These are phyloP conservation scores for Nicotiana otophora DNA, from an alignment of 257 asterid species.

Conservation along the genomic window DNA sequence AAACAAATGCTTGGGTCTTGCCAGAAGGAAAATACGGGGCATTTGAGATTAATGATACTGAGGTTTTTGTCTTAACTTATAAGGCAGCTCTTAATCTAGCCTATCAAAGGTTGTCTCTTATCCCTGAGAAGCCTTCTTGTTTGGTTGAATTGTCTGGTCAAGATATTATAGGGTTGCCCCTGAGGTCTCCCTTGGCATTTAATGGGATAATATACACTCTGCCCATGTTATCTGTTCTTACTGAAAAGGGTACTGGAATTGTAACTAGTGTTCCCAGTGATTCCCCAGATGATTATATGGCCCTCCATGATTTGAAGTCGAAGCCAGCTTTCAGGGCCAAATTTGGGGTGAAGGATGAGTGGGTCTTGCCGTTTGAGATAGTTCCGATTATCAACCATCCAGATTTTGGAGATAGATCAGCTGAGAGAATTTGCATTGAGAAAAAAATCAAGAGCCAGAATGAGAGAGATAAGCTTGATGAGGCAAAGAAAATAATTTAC, in stretches of 20 bases:
- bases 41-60: slow-evolving; percentile 71
- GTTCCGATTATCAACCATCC: slow-evolving; percentile 87
- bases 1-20: slow-evolving; percentile 92
- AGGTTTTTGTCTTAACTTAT: slow-evolving; percentile 64
- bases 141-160: slow-evolving; percentile 84
- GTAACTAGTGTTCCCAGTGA: slow-evolving; percentile 98
- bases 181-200: slow-evolving; percentile 68
- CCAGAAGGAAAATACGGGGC: slow-evolving; percentile 96
- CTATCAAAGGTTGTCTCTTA: slow-evolving; percentile 67
- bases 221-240: slow-evolving; percentile 85
- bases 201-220: slow-evolving; percentile 72
- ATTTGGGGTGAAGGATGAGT: slow-evolving; percentile 80
- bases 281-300: slow-evolving; percentile 90
- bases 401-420: slow-evolving; percentile 85
- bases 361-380: slow-evolving; percentile 89
- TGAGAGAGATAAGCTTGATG: slow-evolving; percentile 90
- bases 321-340: slow-evolving; percentile 83
- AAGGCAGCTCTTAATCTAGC: slow-evolving; percentile 92
- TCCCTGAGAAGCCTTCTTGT: slow-evolving; percentile 72
- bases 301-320: slow-evolving; percentile 73
- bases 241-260: slow-evolving; percentile 94
- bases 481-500: slow-evolving; percentile 86
- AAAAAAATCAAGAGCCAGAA: slow-evolving; percentile 88
- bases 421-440: slow-evolving; percentile 82
- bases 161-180: slow-evolving; percentile 80